These are phyloP conservation scores for Penicillium cataractarum DNA, from an alignment of 495 filamentous ascomycete species.

Conservation along the genomic window DNA sequence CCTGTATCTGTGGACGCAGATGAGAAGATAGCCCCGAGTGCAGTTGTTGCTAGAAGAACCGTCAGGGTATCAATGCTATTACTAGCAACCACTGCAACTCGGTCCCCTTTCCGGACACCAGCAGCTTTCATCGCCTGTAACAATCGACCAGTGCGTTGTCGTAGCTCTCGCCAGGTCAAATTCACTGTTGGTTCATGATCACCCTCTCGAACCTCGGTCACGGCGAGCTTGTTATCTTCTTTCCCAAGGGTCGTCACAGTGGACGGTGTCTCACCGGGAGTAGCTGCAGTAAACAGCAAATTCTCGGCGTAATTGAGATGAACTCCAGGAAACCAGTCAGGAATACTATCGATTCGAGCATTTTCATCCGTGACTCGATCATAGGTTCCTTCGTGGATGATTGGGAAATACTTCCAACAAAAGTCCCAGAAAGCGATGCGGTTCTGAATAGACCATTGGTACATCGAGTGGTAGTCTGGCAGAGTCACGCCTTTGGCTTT, in stretches of 20 bases:
- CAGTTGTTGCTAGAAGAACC: conserved; percentile 63
- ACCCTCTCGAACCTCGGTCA: conserved; percentile 74
- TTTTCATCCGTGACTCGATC: conserved; percentile 15
- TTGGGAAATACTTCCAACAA: conserved; percentile 24
- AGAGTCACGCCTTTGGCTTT: conserved; percentile 1
- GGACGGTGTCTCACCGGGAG: neutral
- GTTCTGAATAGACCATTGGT: conserved; percentile 18
- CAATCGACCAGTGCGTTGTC: conserved; percentile 55
- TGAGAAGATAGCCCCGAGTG: conserved; percentile 70
- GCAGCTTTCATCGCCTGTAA: conserved; percentile 62
- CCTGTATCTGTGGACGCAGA: conserved; percentile 79
- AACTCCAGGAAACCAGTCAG: conserved; percentile 53
- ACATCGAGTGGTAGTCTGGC: conserved; percentile 11
- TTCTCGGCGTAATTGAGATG: conserved; percentile 82
- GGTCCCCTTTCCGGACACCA: conserved; percentile 70
- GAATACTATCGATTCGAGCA: conserved; percentile 22
- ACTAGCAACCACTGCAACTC: conserved; percentile 70
- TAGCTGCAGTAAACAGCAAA: conserved; percentile 51
- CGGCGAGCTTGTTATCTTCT: conserved; percentile 67
- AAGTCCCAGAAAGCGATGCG: conserved; percentile 19
- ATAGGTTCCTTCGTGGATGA: conserved; percentile 21
- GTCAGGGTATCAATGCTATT: conserved; percentile 72
- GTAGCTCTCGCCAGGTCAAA: conserved; percentile 65
- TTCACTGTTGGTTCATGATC: conserved; percentile 53
- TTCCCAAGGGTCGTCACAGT: conserved; percentile 49